phyloP scores from a whole-genome alignment of 2,329 filamentous ascomycete species.

The Sclerotinia nivalis region DNA sequence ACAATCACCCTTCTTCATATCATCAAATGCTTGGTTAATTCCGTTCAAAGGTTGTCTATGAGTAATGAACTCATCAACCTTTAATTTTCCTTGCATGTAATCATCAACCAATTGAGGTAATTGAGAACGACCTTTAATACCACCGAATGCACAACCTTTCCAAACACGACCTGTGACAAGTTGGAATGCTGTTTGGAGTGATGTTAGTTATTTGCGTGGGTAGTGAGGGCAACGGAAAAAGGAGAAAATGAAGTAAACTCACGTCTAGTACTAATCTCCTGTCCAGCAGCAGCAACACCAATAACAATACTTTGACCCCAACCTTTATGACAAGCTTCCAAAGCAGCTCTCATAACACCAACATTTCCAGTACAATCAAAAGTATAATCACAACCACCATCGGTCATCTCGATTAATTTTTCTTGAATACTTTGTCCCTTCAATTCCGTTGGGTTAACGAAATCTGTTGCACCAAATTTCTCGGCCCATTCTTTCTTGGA shows the following conservation, averaged over 20 bases:
- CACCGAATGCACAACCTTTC: constrained; percentile 97
- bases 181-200: constrained; percentile 73
- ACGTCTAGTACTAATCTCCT: constrained; percentile 94
- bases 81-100: constrained; percentile 85
- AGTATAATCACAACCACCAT: constrained; percentile 97
- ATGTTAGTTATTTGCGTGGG: constrained; percentile 3
- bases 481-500: constrained; percentile 86
- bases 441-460: constrained; percentile 87
- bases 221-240: not conserved
- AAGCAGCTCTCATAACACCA: constrained; percentile 88
- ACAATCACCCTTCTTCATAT: constrained; percentile 96
- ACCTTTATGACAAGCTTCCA: constrained; percentile 98
- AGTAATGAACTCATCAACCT: constrained; percentile 99
- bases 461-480: constrained; percentile 96
- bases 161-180: constrained; percentile 96
- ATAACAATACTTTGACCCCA: constrained; percentile 99
- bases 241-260: constrained; percentile 48
- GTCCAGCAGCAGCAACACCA: constrained; percentile 91
- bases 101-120: constrained; percentile 83
- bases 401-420: constrained; percentile 94
- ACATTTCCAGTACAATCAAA: constrained; percentile 99
- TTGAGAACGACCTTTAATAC: constrained; percentile 95
- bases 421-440: constrained; percentile 81
- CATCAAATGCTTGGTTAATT: constrained; percentile 88
- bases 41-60: constrained; percentile 80